A percentile compares a stretch with the other conserved stretches of the same genome.
These are phyloP conservation scores for Discostella pseudostelligera DNA, from an alignment of 108 stramenopile genomes.

Conservation along the genomic window DNA sequence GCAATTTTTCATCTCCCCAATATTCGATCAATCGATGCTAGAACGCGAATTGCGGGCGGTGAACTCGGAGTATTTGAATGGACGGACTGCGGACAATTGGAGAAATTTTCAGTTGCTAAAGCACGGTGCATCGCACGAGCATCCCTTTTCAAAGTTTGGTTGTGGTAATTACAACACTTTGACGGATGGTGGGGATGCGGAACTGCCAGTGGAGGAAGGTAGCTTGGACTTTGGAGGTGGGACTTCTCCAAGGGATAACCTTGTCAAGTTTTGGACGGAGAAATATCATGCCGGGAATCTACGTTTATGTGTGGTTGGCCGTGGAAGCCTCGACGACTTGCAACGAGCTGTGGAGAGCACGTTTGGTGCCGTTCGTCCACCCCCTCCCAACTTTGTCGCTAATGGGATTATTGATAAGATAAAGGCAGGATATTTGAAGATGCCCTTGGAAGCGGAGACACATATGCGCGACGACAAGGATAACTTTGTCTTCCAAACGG, in stretches of 20 bases:
- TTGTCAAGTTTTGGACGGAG: conserved; percentile 67
- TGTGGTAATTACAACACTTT: conserved; percentile 95
- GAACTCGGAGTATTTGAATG: conserved; percentile 95
- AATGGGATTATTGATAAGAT: conserved; percentile 51
- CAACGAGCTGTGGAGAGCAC: conserved; percentile 71
- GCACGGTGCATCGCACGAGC: conserved; percentile 56
- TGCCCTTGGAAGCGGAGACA: conserved; percentile 12
- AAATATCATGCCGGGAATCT: conserved; percentile 90
- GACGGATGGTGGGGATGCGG: conserved; percentile 58
- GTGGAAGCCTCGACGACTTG: conserved; percentile 77
- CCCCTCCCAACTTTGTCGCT: conserved; percentile 39
- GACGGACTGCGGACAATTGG: conserved; percentile 92
- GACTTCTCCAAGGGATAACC: conserved; percentile 57
- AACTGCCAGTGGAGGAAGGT: conserved; percentile 34
- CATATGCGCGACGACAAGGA: conserved; percentile 29
- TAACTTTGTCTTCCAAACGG: conserved; percentile 58
- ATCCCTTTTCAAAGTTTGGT: conserved; percentile 89
- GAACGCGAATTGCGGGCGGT: conserved; percentile 94
- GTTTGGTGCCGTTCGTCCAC: conserved; percentile 66
- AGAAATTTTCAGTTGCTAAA: conserved; percentile 84
- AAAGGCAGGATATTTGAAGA: conserved; percentile 38
- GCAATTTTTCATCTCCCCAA: conserved; percentile 96
- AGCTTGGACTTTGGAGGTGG: conserved; percentile 32
- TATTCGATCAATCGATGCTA: conserved; percentile 80
- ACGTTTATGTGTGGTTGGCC: conserved; percentile 85